These are phyloP conservation scores for Colletotrichum tanaceti DNA, from an alignment of 2,329 filamentous ascomycete genomes.

Conservation along the genomic window DNA sequence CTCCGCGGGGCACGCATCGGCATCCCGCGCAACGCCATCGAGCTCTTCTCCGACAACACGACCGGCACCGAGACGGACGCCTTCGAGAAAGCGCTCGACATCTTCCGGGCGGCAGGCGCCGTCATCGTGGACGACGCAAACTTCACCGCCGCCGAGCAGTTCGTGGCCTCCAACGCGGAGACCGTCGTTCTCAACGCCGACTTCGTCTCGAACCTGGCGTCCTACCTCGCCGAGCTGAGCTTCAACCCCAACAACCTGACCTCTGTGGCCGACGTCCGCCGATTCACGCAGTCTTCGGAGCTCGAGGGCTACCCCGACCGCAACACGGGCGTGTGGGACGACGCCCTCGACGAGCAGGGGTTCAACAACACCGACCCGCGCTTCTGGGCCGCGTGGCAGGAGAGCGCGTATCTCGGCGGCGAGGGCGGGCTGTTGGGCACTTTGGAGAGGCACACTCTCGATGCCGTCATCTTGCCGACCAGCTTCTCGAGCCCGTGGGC, in stretches of 20 bases:
- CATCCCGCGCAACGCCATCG: constrained; percentile 69
- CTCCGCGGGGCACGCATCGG: constrained; percentile 71
- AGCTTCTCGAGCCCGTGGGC: constrained; percentile 41
- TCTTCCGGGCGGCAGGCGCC: constrained; percentile 67
- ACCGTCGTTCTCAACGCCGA: constrained; percentile 66
- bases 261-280: constrained; percentile 61
- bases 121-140: constrained; percentile 69
- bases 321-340: constrained; percentile 69
- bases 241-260: constrained; percentile 67
- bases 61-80: constrained; percentile 53
- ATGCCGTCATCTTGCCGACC: constrained; percentile 71
- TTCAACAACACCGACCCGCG: constrained; percentile 66
- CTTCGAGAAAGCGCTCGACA: constrained; percentile 64
- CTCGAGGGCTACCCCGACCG: constrained; percentile 70
- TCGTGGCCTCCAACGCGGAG: constrained; percentile 44
- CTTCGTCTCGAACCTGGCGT: constrained; percentile 65
- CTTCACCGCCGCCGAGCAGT: constrained; percentile 38
- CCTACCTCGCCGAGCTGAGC: constrained; percentile 67
- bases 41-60: constrained; percentile 42
- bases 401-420: constrained; percentile 65
- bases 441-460: constrained; percentile 63
- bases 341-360: constrained; percentile 57
- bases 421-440: constrained; percentile 71
- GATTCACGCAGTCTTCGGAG: constrained; percentile 65
- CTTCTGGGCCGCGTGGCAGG: constrained; percentile 69